Evolutionary conservation across 1,284 basidiomycete species (phyloP).

Genomic region (Austroboletus novae-zelandiae): DNA sequence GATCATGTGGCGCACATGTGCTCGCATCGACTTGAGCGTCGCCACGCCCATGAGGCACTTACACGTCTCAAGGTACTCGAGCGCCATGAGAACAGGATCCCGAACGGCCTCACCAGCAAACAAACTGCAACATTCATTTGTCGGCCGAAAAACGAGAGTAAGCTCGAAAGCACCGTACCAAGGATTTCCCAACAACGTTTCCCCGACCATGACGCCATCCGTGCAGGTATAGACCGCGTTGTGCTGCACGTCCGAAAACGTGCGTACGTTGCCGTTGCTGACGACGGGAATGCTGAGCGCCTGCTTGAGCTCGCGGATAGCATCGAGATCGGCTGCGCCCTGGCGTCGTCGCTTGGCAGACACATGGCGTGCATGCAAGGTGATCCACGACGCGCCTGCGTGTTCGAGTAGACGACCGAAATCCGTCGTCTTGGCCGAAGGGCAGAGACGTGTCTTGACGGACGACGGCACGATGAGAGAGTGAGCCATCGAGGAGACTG

Average conservation of each 20-base stretch:
- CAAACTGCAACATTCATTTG: constrained; percentile 36
- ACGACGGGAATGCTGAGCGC: constrained; percentile 55
- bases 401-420: constrained; percentile 57
- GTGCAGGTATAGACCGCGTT: constrained; percentile 61
- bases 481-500: constrained; percentile 56
- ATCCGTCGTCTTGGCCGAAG: constrained; percentile 49
- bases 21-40: constrained; percentile 47
- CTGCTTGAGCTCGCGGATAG: constrained; percentile 55
- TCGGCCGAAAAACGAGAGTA: neutral
- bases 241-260: constrained; percentile 50
- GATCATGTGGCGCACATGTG: constrained; percentile 61
- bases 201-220: constrained; percentile 77
- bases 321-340: constrained; percentile 62
- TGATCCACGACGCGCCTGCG: constrained; percentile 62
- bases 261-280: constrained; percentile 75
- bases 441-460: constrained; percentile 60
- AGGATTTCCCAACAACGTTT: constrained; percentile 67
- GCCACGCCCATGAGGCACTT: constrained; percentile 45
- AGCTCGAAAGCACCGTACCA: constrained; percentile 41
- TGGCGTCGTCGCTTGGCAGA: constrained; percentile 64
- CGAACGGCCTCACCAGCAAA: constrained; percentile 48
- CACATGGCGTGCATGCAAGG: constrained; percentile 70
- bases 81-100: constrained; percentile 59
- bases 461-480: constrained; percentile 61
- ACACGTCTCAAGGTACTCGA: constrained; percentile 63